A percentile compares a stretch with the other conserved stretches of the same genome.
These are phyloP conservation scores for Colletotrichum horii DNA, from an alignment of 2,329 filamentous ascomycete species.

Conservation along the genomic window DNA sequence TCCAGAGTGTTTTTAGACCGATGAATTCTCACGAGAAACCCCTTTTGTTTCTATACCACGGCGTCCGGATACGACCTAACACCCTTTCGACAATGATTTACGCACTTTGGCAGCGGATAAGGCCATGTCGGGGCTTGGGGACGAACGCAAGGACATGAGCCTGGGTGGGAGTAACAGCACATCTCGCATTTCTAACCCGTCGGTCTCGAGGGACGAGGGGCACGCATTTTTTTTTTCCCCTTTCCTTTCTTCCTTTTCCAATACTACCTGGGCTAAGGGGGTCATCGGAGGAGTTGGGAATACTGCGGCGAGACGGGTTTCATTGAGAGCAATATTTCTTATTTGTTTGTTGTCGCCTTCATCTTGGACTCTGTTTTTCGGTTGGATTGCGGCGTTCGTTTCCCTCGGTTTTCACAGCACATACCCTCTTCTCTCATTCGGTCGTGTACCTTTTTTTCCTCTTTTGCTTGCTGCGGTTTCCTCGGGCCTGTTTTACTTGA, in stretches of 20 bases:
- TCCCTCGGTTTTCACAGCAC: conserved; percentile 4
- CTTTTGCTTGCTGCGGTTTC: background rate
- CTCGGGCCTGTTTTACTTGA: background rate
- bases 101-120: conserved; percentile 4
- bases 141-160: conserved; percentile 1
- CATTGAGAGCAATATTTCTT: background rate
- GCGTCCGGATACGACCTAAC: conserved; percentile 19
- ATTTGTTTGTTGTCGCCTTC: conserved; percentile 2
- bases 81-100: conserved; percentile 8
- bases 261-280: background rate
- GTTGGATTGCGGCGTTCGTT: conserved; percentile 16
- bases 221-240: background rate
- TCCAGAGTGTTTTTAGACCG: conserved; percentile 30
- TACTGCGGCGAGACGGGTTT: background rate
- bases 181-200: conserved; percentile 7
- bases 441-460: background rate
- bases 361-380: background rate
- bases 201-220: background rate
- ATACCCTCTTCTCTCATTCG: conserved; percentile 18
- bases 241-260: background rate
- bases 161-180: conserved; percentile 10
- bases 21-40: conserved; percentile 23
- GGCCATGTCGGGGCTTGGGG: background rate
- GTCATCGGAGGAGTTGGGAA: conserved; percentile 15
- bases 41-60: conserved; percentile 15